A percentile compares a stretch with the other conserved stretches of the same genome.
These are phyloP conservation scores for Penicillium parvum DNA, from an alignment of 495 filamentous ascomycete species.

Conservation along the genomic window DNA sequence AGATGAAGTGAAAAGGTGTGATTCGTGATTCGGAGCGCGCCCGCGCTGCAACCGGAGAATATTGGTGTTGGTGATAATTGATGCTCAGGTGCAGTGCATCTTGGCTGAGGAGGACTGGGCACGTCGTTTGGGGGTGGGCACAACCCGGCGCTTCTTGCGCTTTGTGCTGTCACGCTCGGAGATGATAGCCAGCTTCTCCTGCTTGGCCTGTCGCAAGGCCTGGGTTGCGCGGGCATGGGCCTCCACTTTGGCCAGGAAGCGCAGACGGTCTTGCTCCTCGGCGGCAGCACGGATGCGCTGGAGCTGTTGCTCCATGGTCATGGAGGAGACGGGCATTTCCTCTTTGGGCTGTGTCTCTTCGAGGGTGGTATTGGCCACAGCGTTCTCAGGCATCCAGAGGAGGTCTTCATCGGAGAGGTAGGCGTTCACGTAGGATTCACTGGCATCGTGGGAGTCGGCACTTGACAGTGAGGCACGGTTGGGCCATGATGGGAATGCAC, in stretches of 20 bases:
- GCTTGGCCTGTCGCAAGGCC: slow-evolving; percentile 36
- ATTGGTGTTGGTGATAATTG: neutral
- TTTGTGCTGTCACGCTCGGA: slow-evolving; percentile 34
- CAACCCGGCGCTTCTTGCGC: slow-evolving; percentile 38
- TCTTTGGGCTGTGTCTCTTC: slow-evolving; percentile 30
- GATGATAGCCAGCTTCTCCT: slow-evolving; percentile 29
- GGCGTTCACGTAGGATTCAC: slow-evolving; percentile 33
- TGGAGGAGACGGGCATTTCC: slow-evolving; percentile 15
- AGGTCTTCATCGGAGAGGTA: slow-evolving; percentile 53
- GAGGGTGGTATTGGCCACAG: slow-evolving; percentile 24
- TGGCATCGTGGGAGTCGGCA: slow-evolving; percentile 31
- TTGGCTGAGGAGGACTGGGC: slow-evolving; percentile 30
- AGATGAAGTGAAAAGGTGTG: too few species aligned
- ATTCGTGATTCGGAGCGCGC: slow-evolving; percentile 18
- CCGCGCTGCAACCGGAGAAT: slow-evolving; percentile 23
- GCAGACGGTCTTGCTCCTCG: slow-evolving; percentile 40
- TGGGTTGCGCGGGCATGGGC: slow-evolving; percentile 44
- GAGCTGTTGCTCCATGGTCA: slow-evolving; percentile 44
- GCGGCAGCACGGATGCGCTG: slow-evolving; percentile 35
- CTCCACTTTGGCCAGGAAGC: slow-evolving; percentile 44
- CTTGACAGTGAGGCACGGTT: slow-evolving; percentile 43
- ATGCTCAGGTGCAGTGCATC: slow-evolving; percentile 10
- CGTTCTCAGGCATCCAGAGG: slow-evolving; percentile 36
- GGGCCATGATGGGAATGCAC: slow-evolving; percentile 53
- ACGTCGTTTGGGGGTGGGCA: slow-evolving; percentile 30